phyloP scores from a whole-genome alignment of 805 yeast species.

The Metschnikowia noctiluminum region DNA sequence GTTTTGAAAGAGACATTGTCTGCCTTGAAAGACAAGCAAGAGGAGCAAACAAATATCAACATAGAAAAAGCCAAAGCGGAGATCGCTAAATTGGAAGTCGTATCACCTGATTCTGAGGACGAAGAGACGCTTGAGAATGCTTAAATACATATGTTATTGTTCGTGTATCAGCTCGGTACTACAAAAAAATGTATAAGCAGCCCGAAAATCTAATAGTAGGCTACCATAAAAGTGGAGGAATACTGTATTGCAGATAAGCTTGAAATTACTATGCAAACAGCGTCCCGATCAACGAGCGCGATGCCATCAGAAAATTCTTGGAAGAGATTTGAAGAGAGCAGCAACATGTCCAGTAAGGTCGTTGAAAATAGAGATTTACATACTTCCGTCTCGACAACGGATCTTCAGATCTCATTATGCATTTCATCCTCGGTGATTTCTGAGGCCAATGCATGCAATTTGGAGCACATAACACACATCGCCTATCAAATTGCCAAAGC shows the following conservation, averaged over 20 bases:
- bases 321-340: background rate
- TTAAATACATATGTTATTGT: background rate
- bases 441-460: conserved; percentile 51
- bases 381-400: background rate
- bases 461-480: conserved; percentile 69
- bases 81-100: conserved; percentile 63
- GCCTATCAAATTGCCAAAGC: conserved; percentile 79
- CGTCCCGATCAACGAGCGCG: too few relatives aligned
- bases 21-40: conserved; percentile 69
- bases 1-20: conserved; percentile 69
- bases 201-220: too few relatives aligned
- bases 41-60: conserved; percentile 73
- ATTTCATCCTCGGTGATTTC: conserved; percentile 68
- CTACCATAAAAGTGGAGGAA: too few relatives aligned
- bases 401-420: conserved; percentile 48
- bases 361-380: background rate
- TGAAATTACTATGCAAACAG: too few relatives aligned
- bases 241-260: too few relatives aligned
- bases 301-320: too few relatives aligned
- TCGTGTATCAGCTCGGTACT: background rate
- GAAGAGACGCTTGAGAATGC: conserved; percentile 18
- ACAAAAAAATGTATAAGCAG: too few relatives aligned
- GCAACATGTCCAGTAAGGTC: background rate
- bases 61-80: conserved; percentile 74
- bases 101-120: conserved; percentile 29